Base-by-base conservation (phyloP, 2,329 filamentous ascomycete species). In the Macroventuria anomochaeta region DNA sequence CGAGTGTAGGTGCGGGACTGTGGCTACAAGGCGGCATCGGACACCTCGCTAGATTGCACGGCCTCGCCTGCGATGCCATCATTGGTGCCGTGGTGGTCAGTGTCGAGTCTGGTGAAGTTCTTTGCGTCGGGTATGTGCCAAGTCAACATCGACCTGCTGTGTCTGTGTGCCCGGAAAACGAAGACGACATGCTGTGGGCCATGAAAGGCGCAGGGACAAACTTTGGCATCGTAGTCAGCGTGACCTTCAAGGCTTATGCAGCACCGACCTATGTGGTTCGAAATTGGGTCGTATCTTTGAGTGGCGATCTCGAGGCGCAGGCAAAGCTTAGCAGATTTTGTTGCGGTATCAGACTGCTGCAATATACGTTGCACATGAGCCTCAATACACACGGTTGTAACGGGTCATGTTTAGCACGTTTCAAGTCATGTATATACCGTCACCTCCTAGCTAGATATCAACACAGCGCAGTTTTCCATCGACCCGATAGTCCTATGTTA, bases 11-110 rank as follows among this genome's bases (percentile, higher is more conserved):
- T 2, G 80, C 83, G 0, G 86, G 86, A 0, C 60, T 85, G 12
- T 88, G 84, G 83, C 74, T 88, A 39, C 85, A 88, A 74, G 86
- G 86, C 33, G 85, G 85, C 46, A 85, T 88, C 41, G 85, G 85
- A 2, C 84, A 87, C 58, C 72, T 86, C n/a, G 63, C 80, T 29
- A 76, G 85, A 53, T 48, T 77, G 7, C 69, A 85, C 57, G 85
- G 85, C 1, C 82, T 88, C 11, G 57, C 83, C 2, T 87, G 83
- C 58, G 85, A 88, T 58, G 67, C 79, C 37, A 81, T 88, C 38
- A 67, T 87, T n/a, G 85, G 85, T 57, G 85, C 81, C 17, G 78
- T 87, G 2, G 11, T 88, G 21, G 79, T 87, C 67, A 81, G 79
- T 58, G 77, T 83, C 46, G 64, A 73, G 0, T 79, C 79, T 29